Evolutionary conservation across 2,329 filamentous ascomycete genomes (phyloP).

Genomic region (Xylariales sp.): DNA sequence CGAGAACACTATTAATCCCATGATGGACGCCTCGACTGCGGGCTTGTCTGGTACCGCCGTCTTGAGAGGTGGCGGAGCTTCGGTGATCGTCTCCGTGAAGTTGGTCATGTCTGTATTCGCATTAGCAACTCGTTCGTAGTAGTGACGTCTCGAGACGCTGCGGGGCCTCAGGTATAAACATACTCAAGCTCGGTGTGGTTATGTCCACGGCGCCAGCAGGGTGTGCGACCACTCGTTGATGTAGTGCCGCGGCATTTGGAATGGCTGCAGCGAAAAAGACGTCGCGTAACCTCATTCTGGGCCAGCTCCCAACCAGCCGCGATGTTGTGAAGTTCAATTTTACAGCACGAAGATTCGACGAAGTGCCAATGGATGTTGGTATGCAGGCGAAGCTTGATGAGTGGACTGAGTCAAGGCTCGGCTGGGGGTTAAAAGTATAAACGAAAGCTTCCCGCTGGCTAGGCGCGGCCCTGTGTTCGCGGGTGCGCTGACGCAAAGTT

Average conservation of each 20-base stretch:
- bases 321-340: slow-evolving; percentile 1
- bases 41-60: slow-evolving; percentile 45
- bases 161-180: slow-evolving; percentile 24
- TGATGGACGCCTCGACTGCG: slow-evolving; percentile 47
- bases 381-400: slow-evolving; percentile 23
- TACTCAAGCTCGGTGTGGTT: slow-evolving; percentile 34
- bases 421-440: slow-evolving; percentile 14
- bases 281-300: slow-evolving; percentile 44
- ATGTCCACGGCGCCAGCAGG: slow-evolving; percentile 36
- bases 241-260: slow-evolving; percentile 36
- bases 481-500: slow-evolving; percentile 25
- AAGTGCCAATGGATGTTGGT: slow-evolving; percentile 13
- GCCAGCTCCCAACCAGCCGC: neutral
- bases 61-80: slow-evolving; percentile 38
- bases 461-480: slow-evolving; percentile 10
- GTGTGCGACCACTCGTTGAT: slow-evolving; percentile 40
- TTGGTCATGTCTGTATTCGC: slow-evolving; percentile 38
- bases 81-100: slow-evolving; percentile 40
- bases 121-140: slow-evolving; percentile 33
- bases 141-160: neutral
- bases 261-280: slow-evolving; percentile 36
- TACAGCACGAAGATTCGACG: slow-evolving; percentile 18
- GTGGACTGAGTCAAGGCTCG: slow-evolving; percentile 10
- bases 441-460: slow-evolving; percentile 32
- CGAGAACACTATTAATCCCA: slow-evolving; percentile 50